Evolutionary conservation across 306 rosid species (phyloP).

Genomic region (Sicyos baderoa): DNA sequence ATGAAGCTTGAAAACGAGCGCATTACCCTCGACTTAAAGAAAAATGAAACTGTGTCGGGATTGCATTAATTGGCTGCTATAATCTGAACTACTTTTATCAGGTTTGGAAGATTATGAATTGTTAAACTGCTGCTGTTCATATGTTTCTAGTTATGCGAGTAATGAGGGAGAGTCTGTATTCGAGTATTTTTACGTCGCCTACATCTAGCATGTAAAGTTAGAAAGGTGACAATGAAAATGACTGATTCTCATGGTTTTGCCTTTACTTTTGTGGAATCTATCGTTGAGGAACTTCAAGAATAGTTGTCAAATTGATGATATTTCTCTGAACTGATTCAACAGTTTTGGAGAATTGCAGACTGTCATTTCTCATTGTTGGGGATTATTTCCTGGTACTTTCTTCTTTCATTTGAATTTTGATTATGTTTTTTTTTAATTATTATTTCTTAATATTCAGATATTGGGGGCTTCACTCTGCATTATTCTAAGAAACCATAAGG

Average conservation of each 20-base stretch:
- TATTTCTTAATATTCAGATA: too few species aligned
- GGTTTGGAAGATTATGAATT: constrained; percentile 3
- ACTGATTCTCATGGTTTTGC: constrained; percentile 18
- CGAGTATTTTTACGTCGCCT: constrained; percentile 5
- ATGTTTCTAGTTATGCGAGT: constrained; percentile 4
- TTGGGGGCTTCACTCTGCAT: neutral
- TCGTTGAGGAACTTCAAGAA: constrained; percentile 22
- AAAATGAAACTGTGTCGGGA: constrained; percentile 42
- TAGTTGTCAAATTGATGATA: too few species aligned
- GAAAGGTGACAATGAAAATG: constrained; percentile 24
- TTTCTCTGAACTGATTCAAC: neutral
- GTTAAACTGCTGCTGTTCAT: neutral
- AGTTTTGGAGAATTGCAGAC: constrained; percentile 6
- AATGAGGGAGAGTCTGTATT: neutral
- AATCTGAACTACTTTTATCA: constrained; percentile 12
- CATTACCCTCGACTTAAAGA: constrained; percentile 54
- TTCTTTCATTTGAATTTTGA: neutral
- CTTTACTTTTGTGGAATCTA: constrained; percentile 1
- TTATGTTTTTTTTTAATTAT: too few species aligned
- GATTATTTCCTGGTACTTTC: neutral
- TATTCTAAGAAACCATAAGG: neutral
- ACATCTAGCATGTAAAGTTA: constrained; percentile 19
- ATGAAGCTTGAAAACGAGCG: constrained; percentile 84
- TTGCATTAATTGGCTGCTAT: constrained; percentile 34
- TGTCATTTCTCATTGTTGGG: neutral